Conservation (phyloP, 2,329 filamentous ascomycete genomes). For the Cladosporium sp. region DNA sequence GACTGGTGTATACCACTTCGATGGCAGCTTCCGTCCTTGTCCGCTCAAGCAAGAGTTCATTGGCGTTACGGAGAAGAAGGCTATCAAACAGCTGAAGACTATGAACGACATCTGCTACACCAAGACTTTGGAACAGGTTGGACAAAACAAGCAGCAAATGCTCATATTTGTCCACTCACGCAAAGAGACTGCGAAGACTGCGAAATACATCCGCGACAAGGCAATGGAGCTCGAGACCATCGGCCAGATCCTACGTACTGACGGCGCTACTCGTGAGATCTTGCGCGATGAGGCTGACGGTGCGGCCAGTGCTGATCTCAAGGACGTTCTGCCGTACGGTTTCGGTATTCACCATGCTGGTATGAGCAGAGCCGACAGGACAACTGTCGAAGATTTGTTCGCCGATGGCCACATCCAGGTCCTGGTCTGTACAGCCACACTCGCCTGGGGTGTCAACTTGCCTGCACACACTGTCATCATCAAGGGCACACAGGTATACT, state of each 20-base stretch:
- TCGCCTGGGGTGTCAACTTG: conserved; percentile 98
- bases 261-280: conserved; percentile 88
- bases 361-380: conserved; percentile 93
- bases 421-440: conserved; percentile 93
- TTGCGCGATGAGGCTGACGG: conserved; percentile 80
- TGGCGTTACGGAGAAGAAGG: conserved; percentile 94
- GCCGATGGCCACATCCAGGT: conserved; percentile 89
- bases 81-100: conserved; percentile 97
- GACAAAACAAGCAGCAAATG: conserved; percentile 93
- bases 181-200: conserved; percentile 97
- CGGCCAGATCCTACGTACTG: conserved; percentile 88
- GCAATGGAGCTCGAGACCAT: conserved; percentile 97
- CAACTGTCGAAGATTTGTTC: conserved; percentile 92
- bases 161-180: conserved; percentile 97
- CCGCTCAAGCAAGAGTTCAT: conserved; percentile 96
- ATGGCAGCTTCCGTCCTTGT: conserved; percentile 89
- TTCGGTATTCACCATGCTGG: conserved; percentile 98
- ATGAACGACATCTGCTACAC: conserved; percentile 99
- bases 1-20: conserved; percentile 93
- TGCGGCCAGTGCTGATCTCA: conserved; percentile 83
- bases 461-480: conserved; percentile 98
- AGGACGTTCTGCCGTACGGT: conserved; percentile 92
- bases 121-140: conserved; percentile 95
- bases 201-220: conserved; percentile 93
- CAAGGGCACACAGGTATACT: conserved; percentile 97